Evolutionary conservation across 495 filamentous ascomycete species (phyloP), one percentile per base, ranked within the genome.

Genomic region (Daldinia grandis): DNA sequence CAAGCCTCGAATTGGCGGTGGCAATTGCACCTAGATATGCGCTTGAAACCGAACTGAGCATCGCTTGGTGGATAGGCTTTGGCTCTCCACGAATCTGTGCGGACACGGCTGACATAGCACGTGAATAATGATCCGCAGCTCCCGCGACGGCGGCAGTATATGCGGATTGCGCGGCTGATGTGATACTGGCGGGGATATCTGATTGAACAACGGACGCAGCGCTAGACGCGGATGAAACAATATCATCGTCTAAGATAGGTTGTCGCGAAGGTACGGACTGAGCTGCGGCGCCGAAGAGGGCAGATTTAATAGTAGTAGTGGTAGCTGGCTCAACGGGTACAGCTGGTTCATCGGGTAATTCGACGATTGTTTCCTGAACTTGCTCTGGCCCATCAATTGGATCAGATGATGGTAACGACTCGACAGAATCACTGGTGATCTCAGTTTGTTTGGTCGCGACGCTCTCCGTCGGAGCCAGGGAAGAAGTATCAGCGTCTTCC

Each of bases 21-120:
- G 82, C 83, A 58, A 91, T 73, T 4, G 90, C 87, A 25, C 85
- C 86, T 30, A 89, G 90, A 76, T 93, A 93, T 7, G 86, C 91
- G 9, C 81, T 83, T 25, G 91, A 89, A 37, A 92, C 85, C 0
- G 90, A 91, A 21, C 88, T 83, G 2, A 92, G 79, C 79, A 92
- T 83, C 59, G 89, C 78, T 44, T 83, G 77, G 63, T 92, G 88
- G 14, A 88, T 86, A 40, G 89, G 88, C 56, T 84, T 78, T 19
- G 87, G 87, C 19, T 86, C 86, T 28, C 90, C 90, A n/a, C 86
- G 84, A 51, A 93, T 82, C 72, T 92, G 86, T 10, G 81, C 85
- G 2, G 89, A 89, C 1, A 90, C 80, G n/a, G 85, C 82, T 5
- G 87, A 87, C 69, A 89, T 87, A 3, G 91, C 92, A 19, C 87